A percentile compares a stretch with the other conserved stretches of the same genome.
These are phyloP conservation scores for Musa balbisiana DNA, from an alignment of 202 grass and related monocot species.

Conservation along the genomic window DNA sequence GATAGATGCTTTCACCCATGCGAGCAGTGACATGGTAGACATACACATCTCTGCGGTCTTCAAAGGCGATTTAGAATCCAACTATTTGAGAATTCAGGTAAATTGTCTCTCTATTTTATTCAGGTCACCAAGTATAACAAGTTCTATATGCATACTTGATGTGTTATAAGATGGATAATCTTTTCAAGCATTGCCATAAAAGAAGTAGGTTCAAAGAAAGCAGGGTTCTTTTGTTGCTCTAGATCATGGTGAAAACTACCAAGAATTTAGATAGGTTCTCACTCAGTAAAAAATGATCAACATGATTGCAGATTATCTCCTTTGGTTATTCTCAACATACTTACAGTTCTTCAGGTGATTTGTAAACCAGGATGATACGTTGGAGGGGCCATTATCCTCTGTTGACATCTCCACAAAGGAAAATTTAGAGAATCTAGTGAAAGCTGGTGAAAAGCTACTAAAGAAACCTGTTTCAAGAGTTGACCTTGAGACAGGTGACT, in stretches of 20 bases:
- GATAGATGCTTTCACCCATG: not conserved
- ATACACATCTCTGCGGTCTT: not conserved
- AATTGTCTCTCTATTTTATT: not conserved
- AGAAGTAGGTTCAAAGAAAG: too few species aligned
- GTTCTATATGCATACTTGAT: too few species aligned
- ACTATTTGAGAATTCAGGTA: conserved; percentile 4
- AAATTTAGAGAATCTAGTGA: not conserved
- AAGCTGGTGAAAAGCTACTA: not conserved
- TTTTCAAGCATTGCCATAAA: too few species aligned
- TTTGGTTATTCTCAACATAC: not conserved
- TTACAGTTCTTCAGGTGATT: not conserved
- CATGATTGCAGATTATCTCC: too few species aligned
- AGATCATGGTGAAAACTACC: too few species aligned
- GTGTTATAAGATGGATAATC: too few species aligned
- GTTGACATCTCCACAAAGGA: conserved; percentile 7
- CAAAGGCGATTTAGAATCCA: not conserved
- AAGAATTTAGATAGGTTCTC: too few species aligned
- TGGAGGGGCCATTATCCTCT: not conserved
- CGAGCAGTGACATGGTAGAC: conserved; percentile 3
- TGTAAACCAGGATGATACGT: not conserved
- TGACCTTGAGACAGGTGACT: not conserved
- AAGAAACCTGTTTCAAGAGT: not conserved
- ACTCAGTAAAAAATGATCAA: too few species aligned
- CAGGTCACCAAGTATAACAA: too few species aligned
- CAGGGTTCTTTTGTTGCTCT: too few species aligned